Conservation (phyloP, 257 asterid genomes). For the Solanum habrochaites region DNA sequence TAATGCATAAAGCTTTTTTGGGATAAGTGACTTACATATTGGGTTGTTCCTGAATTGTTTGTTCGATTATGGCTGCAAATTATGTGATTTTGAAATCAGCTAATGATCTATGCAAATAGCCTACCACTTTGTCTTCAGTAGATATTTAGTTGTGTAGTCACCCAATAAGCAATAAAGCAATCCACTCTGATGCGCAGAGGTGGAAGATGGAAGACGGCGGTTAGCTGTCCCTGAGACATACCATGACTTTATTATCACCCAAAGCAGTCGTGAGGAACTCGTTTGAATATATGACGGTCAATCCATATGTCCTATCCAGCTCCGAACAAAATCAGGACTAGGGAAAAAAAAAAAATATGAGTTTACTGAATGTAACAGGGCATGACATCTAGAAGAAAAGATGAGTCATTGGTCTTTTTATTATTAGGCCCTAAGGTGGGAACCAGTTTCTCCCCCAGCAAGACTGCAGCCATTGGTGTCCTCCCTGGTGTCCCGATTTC, state of each 20-base stretch:
- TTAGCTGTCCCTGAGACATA: constrained; percentile 65
- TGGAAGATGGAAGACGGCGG: constrained; percentile 94
- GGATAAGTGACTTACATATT: neutral
- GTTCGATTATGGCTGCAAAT: neutral
- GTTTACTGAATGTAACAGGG: constrained; percentile 57
- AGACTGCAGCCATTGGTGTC: constrained; percentile 99
- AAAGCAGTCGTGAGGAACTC: constrained; percentile 10
- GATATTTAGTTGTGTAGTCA: neutral
- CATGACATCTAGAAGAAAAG: constrained; percentile 67
- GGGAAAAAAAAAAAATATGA: too few relatives aligned
- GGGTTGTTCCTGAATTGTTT: neutral
- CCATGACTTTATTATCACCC: constrained; percentile 38
- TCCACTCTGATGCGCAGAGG: constrained; percentile 38
- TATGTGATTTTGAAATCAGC: neutral
- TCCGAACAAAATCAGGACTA: constrained; percentile 3
- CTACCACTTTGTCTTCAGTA: neutral
- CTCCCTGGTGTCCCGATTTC: constrained; percentile 95
- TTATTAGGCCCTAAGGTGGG: constrained; percentile 48
- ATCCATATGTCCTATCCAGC: constrained; percentile 29
- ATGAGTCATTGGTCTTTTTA: constrained; percentile 76
- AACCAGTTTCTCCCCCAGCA: constrained; percentile 51
- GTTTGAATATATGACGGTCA: constrained; percentile 25
- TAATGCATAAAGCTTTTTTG: neutral
- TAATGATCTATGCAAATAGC: neutral
- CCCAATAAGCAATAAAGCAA: neutral